Evolutionary conservation across 352 stramenopile species (phyloP).

Genomic region (Thalassiosira exigua): DNA sequence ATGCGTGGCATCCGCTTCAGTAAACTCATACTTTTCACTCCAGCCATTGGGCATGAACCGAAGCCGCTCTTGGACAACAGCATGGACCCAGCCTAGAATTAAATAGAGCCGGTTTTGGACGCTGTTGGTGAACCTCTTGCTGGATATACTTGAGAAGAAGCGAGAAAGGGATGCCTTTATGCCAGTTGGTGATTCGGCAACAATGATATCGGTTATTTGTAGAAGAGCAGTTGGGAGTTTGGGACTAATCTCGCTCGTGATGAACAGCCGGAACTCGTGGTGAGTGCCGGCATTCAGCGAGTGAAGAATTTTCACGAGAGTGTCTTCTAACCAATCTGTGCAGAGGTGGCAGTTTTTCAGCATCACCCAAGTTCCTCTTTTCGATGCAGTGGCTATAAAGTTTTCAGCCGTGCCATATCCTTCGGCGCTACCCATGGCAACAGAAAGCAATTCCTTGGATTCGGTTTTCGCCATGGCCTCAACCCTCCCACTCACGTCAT

Average conservation of each 20-base stretch:
- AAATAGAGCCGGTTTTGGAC: slow-evolving; percentile 95
- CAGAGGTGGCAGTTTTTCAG: slow-evolving; percentile 99
- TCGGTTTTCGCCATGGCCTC: slow-evolving; percentile 92
- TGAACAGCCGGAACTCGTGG: slow-evolving; percentile 90
- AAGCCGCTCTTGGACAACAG: slow-evolving; percentile 97
- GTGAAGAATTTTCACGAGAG: slow-evolving; percentile 96
- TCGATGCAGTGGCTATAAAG: slow-evolving; percentile 92
- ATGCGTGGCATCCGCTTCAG: slow-evolving; percentile 96
- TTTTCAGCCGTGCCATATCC: slow-evolving; percentile 95
- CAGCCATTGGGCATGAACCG: slow-evolving; percentile 98
- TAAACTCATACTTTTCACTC: slow-evolving; percentile 99
- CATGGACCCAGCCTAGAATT: slow-evolving; percentile 98
- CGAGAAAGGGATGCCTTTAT: slow-evolving; percentile 96
- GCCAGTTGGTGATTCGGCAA: slow-evolving; percentile 97
- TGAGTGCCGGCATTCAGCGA: slow-evolving; percentile 71
- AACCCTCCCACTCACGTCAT: slow-evolving; percentile 97
- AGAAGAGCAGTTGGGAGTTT: slow-evolving; percentile 96
- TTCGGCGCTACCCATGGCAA: slow-evolving; percentile 98
- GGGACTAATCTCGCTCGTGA: slow-evolving; percentile 98
- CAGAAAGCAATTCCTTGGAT: slow-evolving; percentile 93
- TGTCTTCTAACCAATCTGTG: slow-evolving; percentile 93
- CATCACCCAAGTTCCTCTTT: slow-evolving; percentile 97
- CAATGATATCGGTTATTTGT: slow-evolving; percentile 95
- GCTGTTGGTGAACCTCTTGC: slow-evolving; percentile 90
- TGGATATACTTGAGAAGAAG: slow-evolving; percentile 93